Base-by-base conservation (phyloP, 768 basidiomycete species). In the Trametes villosa region DNA sequence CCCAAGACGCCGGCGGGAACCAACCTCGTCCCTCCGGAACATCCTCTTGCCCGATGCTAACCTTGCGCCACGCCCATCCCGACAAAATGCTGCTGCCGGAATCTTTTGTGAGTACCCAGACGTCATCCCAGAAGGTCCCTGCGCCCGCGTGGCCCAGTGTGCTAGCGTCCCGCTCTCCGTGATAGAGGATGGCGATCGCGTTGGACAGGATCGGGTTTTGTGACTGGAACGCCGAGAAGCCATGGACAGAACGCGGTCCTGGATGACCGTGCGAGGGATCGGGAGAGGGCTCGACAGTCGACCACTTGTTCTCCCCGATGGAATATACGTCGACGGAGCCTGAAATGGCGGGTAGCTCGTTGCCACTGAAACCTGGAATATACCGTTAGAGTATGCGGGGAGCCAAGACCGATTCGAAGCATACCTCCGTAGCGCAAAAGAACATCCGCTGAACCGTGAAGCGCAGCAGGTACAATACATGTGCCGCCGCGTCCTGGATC, bases 401-500 rank as follows among this genome's bases (percentile, higher is more conserved):
- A 26, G 31, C 18, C 12, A 12, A 26, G 30, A 5, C 7, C 53
- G 22, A 12, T 24, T 1, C 24, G 24, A 45, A 45, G 44, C 57
- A 34, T 44, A 74, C 75, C 74, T 20, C 76, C 79, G 59, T 75
- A 80, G 5, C 79, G 74, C 29, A 80, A 48, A 30, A 79, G 69
- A 11, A 74, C 70, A 18, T 65, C 57, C 1, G 31, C 48, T 9
- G 63, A 64, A 5, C 60, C 51, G 0, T 42, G n/a, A 9, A 67
- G 27, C 24, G 68, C 56, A 13, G 69, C 59, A 26, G 75, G 58
- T 7, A 70, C 68, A 51, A 80, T 71, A n/a, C 71, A 72, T 0
- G 79, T 80, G 2, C 80, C 80, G 7, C 78, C 77, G 18, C 78
- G 72, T 1, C 71, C 71, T 2, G 75, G 76, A 4, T 64, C 75